Evolutionary conservation across 2,329 filamentous ascomycete genomes (phyloP).

Genomic region (Talaromyces sp.): DNA sequence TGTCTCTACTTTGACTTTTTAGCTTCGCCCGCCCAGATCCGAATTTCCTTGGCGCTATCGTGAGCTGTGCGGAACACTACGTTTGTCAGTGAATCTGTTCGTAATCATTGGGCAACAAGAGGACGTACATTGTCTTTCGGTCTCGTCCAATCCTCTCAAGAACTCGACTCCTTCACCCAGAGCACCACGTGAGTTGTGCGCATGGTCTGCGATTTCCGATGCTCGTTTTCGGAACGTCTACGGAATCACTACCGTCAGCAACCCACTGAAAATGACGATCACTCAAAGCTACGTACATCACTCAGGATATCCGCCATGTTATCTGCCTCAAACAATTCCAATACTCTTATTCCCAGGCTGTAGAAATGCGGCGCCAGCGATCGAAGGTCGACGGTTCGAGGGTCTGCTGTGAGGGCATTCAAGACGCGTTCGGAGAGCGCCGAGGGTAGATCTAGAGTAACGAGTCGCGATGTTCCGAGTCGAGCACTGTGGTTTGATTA

Average conservation of each 20-base stretch:
- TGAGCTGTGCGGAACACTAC: conserved; percentile 69
- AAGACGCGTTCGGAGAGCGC: conserved; percentile 76
- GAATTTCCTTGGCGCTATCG: conserved; percentile 67
- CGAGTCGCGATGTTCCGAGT: conserved; percentile 55
- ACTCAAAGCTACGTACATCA: conserved; percentile 35
- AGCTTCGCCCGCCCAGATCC: conserved; percentile 66
- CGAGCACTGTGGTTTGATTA: conserved; percentile 32
- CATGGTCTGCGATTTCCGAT: conserved; percentile 80
- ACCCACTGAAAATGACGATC: not conserved
- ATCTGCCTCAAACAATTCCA: conserved; percentile 90
- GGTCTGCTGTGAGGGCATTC: conserved; percentile 87
- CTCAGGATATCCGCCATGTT: conserved; percentile 70
- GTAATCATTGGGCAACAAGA: conserved; percentile 11
- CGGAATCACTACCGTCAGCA: not conserved
- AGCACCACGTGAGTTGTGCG: conserved; percentile 75
- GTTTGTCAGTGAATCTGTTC: not conserved
- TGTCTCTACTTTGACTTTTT: conserved; percentile 43
- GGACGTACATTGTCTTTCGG: conserved; percentile 65
- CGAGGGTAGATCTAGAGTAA: conserved; percentile 76
- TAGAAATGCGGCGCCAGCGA: conserved; percentile 86
- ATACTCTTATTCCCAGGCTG: conserved; percentile 74
- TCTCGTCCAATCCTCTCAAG: conserved; percentile 82
- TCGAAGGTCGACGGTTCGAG: conserved; percentile 77
- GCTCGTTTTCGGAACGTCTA: conserved; percentile 78
- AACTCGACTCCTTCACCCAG: conserved; percentile 71